A percentile compares a stretch with the other conserved stretches of the same genome.
phyloP scores from a whole-genome alignment of 1,284 basidiomycete genomes.

The Fomitopsis schrenkii region DNA sequence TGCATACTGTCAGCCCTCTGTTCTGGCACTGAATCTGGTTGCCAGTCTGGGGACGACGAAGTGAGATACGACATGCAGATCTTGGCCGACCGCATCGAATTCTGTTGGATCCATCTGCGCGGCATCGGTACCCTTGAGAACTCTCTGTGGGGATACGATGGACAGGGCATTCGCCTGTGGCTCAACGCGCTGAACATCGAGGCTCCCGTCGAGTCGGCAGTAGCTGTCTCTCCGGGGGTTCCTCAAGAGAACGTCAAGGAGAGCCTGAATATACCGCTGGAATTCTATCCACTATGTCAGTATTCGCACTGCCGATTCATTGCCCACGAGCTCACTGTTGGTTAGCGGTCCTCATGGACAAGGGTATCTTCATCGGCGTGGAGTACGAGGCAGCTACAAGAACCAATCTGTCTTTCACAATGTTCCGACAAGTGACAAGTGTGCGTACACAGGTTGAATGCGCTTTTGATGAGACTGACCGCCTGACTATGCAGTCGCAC shows the following conservation, averaged over 20 bases:
- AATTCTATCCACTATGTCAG: conserved; percentile 96
- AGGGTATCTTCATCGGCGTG: conserved; percentile 96
- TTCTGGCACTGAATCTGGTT: not conserved
- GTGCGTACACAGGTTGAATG: conserved; percentile 40
- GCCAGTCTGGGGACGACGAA: conserved; percentile 77
- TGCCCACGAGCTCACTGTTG: conserved; percentile 2
- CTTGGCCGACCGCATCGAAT: conserved; percentile 92
- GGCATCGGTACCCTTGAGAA: conserved; percentile 94
- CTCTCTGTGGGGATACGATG: conserved; percentile 97
- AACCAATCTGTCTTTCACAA: conserved; percentile 81
- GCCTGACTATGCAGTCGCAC: conserved; percentile 61
- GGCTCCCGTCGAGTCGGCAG: conserved; percentile 36
- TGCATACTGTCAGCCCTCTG: not conserved
- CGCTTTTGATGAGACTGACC: not conserved
- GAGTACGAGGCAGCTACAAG: conserved; percentile 84
- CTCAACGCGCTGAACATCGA: conserved; percentile 93
- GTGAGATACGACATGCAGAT: conserved; percentile 98
- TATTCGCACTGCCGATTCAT: conserved; percentile 11
- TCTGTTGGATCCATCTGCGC: conserved; percentile 96
- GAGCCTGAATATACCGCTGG: conserved; percentile 85
- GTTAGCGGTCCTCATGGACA: conserved; percentile 93
- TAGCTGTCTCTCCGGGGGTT: conserved; percentile 21
- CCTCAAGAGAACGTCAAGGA: conserved; percentile 76
- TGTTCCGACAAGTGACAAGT: conserved; percentile 90
- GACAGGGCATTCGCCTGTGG: conserved; percentile 88